Base-by-base conservation (phyloP, 129 eudicot species). In the Gnaphalium uliginosum region DNA sequence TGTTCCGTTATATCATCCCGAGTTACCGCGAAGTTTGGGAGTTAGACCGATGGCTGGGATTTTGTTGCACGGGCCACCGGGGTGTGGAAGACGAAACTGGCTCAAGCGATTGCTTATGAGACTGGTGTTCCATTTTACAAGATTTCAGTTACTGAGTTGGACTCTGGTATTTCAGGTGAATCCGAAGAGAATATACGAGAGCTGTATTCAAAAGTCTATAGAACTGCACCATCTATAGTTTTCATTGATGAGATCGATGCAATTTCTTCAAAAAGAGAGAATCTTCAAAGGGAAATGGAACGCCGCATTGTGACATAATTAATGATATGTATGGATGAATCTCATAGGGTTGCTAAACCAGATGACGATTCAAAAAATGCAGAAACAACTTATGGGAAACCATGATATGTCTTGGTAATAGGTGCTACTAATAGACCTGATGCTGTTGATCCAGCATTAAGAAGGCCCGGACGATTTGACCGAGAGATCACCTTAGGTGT, bases 341-440 rank as follows among this genome's bases (percentile, higher is more conserved):
- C 96, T 56, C 80, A 80, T 64, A 81, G 70, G 68, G 71, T 78
- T 58, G 86, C 56, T 64, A 75, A 83, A 75, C 81, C 88, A 41
- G 73, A 71, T 39, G 86, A 68, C 51, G 50, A 61, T 25, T 19
- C 63, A 71, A 75, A 76, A 53, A 61, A 63, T n/a, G n/a, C n/a
- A n/a, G n/a, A n/a, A n/a, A n/a, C n/a, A n/a, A n/a, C n/a, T 54
- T 72, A 81, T 73, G 11, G 66, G 51, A 76, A 66, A 26, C 87
- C 90, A 14, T 92, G 96, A 9, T 83, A 90, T 62, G 90, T 93
- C 22, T 84, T 93, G 18, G 92, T 90, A 2, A 90, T 93, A 57
- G 98, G 98, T 67, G 96, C 98, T 43, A 93, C 98, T 50, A 93
- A 93, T n/a, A n/a, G n/a, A n/a, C n/a, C n/a, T n/a, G n/a, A n/a